Evolutionary conservation across 2,329 filamentous ascomycete species (phyloP), one percentile per base, ranked within the genome.

Genomic region (Penicillium sclerotigenum): DNA sequence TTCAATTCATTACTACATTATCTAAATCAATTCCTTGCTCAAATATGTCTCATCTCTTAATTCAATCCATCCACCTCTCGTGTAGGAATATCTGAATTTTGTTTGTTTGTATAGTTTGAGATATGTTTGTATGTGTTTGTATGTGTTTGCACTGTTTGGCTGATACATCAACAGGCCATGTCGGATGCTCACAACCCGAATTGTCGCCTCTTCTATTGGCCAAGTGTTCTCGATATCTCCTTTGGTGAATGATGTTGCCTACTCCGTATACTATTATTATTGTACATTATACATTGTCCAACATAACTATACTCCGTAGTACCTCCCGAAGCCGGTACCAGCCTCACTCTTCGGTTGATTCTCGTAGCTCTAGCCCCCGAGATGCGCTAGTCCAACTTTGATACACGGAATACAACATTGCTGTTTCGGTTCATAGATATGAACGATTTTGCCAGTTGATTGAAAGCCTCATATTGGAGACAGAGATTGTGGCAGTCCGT

Each of bases 181-280:
- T 52, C 63, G 63, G 63, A 65, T 62, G 51, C 47, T 40, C 28
- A 4, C 57, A 63, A 56, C 56, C 63, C 63, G 63, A 61, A 55
- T 60, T 52, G 38, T 40, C 34, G n/a, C 16, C 5, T 6, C 24
- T 34, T 28, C 52, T 8, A 63, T 63, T 65, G 62, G 59, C 28
- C 33, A 22, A 43, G 16, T 29, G 7, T 14, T 9, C 29, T 34
- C 6, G 3, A 9, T n/a, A 40, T 47, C 14, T 10, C 14, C 6
- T 22, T 26, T 26, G 3, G 2, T 10, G 14, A 41, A 31, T 2
- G 7, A n/a, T 31, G 47, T 16, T 41, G 26, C n/a, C 47, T 40
- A 20, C 16, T 8, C 26, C 2, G n/a, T n/a, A n/a, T n/a, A n/a
- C n/a, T n/a, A n/a, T n/a, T n/a, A n/a, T n/a, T n/a, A n/a, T n/a